A percentile compares a stretch with the other conserved stretches of the same genome.
Evolutionary conservation across 768 basidiomycete species (phyloP).

Genomic region (Boletus bicolor): DNA sequence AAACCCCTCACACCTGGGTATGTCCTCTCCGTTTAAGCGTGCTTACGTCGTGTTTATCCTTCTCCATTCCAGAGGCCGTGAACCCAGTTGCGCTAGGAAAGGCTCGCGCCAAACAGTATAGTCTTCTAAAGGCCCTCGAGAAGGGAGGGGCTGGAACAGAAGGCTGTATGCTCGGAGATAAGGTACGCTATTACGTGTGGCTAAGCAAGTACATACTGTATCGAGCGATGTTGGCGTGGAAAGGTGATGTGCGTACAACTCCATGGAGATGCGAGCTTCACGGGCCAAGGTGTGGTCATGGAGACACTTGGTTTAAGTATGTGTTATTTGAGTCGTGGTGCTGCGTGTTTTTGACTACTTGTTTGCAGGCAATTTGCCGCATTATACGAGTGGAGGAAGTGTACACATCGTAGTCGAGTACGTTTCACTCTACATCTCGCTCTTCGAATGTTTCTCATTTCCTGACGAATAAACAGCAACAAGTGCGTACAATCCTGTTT

Average conservation of each 20-base stretch:
- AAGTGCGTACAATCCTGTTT: conserved; percentile 39
- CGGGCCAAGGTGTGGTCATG: conserved; percentile 89
- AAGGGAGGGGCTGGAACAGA: conserved; percentile 22
- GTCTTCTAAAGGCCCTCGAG: conserved; percentile 65
- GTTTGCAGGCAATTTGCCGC: conserved; percentile 72
- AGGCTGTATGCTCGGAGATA: conserved; percentile 32
- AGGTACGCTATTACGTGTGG: conserved; percentile 13
- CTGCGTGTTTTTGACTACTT: not conserved
- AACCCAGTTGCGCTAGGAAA: conserved; percentile 88
- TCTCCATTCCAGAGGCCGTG: conserved; percentile 60
- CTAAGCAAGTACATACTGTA: not conserved
- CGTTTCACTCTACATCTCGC: conserved; percentile 26
- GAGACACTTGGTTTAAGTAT: conserved; percentile 79
- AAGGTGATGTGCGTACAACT: conserved; percentile 86
- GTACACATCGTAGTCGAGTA: conserved; percentile 91
- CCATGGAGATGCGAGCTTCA: conserved; percentile 90
- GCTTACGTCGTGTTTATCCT: too few species aligned
- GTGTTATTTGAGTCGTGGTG: conserved; percentile 18
- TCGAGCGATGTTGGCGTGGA: conserved; percentile 33
- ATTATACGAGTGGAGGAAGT: conserved; percentile 88
- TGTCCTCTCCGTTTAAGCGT: conserved; percentile 3
- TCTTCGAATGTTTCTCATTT: not conserved
- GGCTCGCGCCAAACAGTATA: conserved; percentile 86
- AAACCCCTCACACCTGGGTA: conserved; percentile 76
- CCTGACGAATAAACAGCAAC: conserved; percentile 40